A percentile compares a stretch with the other conserved stretches of the same genome.
Conservation (phyloP, 2,329 filamentous ascomycete genomes). For the Immersiporthe knoxdaviesiana region DNA sequence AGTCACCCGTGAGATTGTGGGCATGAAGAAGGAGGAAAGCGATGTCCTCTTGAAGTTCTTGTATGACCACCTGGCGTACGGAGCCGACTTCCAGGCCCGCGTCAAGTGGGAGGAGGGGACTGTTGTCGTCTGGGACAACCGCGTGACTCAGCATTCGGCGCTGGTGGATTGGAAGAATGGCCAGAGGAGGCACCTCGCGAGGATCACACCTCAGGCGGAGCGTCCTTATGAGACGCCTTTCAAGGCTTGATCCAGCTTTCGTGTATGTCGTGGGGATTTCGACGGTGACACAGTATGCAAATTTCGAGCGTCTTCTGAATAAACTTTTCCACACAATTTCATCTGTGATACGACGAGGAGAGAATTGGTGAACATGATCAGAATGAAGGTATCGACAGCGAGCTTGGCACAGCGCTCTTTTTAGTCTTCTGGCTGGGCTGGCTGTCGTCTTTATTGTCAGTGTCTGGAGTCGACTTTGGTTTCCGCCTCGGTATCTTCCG, state of each 20-base stretch:
- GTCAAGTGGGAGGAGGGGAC: slow-evolving; percentile 80
- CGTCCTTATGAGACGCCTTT: slow-evolving; percentile 72
- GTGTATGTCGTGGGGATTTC: background rate
- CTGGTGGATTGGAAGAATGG: slow-evolving; percentile 82
- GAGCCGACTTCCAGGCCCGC: slow-evolving; percentile 72
- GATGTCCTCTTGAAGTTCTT: slow-evolving; percentile 77
- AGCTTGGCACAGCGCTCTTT: background rate
- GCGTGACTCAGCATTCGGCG: slow-evolving; percentile 78
- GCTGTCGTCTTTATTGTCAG: background rate
- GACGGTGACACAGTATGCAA: background rate
- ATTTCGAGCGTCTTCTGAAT: background rate
- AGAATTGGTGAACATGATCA: background rate
- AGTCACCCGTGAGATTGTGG: slow-evolving; percentile 81
- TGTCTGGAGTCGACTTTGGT: background rate
- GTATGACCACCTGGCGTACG: slow-evolving; percentile 73
- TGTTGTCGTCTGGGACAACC: slow-evolving; percentile 86
- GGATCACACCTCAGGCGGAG: slow-evolving; percentile 84
- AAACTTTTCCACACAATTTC: background rate
- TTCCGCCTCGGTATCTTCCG: slow-evolving; percentile 2
- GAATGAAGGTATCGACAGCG: slow-evolving; percentile 6
- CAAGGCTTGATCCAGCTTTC: slow-evolving; percentile 32
- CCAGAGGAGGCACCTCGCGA: slow-evolving; percentile 75
- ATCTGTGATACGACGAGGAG: background rate
- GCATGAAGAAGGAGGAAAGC: slow-evolving; percentile 84
- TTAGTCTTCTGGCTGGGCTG: background rate